Evolutionary conservation across 1,284 basidiomycete genomes (phyloP), one percentile per base, ranked within the genome.

Genomic region (Polyporus tsugae): DNA sequence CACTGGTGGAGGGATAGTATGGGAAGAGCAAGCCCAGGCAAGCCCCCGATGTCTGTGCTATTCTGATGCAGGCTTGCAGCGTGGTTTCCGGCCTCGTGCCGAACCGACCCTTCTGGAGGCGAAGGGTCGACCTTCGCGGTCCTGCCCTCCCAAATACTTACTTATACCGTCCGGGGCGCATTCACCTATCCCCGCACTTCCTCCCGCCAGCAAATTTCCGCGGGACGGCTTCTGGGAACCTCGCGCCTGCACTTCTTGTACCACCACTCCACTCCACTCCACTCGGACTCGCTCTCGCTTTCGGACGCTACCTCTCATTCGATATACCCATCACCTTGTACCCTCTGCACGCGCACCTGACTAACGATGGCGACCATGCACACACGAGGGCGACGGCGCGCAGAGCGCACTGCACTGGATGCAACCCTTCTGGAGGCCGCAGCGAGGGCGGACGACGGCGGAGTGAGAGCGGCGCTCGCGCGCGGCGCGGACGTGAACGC

Each of bases 401-500:
- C 69, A 38, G 69, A 64, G 60, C 71, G 68, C 64, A 60, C 71
- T 36, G 71, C 70, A 53, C 65, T 67, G 57, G 69, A 72, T 61
- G 57, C 70, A 25, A 49, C 68, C 25, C 80, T 92, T 61, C 85
- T 91, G 70, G 80, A 82, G 52, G 89, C 87, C 46, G 89, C 89
- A 57, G 83, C 87, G 36, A 79, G 79, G 60, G 91, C 89, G 44
- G 85, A 89, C 73, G 82, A 86, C 55, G 77, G 83, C 52, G 86
- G 83, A 46, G 84, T 91, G 19, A 81, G 78, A 36, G 81, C 80
- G 60, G 86, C 89, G 59, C 81, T 93, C 65, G 80, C 80, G 6
- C 78, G 82, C 44, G 91, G 90, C 58, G 90, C 89, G 6, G 88
- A 92, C 76, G 83, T 91, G 62, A 92, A 93, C 75, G 83, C 85